Evolutionary conservation across 148 eudicot species (phyloP).

Genomic region (Vaccinium darrowii): DNA sequence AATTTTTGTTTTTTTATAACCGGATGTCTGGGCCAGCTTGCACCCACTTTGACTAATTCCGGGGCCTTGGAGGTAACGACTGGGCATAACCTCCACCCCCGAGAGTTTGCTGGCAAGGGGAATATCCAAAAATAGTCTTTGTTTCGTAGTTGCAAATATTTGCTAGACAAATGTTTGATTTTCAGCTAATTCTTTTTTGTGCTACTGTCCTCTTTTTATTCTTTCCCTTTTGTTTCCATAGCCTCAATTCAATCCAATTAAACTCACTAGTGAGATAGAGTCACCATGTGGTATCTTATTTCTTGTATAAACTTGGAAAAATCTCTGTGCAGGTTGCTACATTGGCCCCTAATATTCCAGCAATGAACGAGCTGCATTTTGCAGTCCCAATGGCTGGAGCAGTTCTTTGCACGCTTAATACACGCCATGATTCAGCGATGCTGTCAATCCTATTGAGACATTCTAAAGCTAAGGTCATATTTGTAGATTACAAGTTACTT

Average conservation of each 20-base stretch:
- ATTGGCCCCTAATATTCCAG: conserved; percentile 31
- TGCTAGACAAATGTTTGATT: too few species aligned
- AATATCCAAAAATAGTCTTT: too few species aligned
- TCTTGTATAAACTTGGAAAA: too few species aligned
- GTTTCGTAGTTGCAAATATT: too few species aligned
- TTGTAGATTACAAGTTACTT: conserved; percentile 28
- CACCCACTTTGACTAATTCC: too few species aligned
- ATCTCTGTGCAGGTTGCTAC: conserved; percentile 23
- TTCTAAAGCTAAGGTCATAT: conserved; percentile 27
- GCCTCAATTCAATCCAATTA: background rate
- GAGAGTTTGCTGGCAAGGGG: too few species aligned
- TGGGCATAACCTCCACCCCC: too few species aligned
- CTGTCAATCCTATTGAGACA: conserved; percentile 24
- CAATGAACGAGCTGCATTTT: conserved; percentile 30
- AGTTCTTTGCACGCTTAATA: conserved; percentile 28
- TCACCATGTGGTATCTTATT: too few species aligned
- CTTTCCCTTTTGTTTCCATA: background rate
- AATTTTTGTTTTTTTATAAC: too few species aligned
- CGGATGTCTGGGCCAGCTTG: too few species aligned
- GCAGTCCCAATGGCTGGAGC: conserved; percentile 37
- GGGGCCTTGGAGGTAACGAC: too few species aligned
- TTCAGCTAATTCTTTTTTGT: background rate
- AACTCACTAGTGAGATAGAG: background rate
- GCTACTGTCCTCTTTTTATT: background rate
- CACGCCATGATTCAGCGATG: conserved; percentile 30